These are phyloP conservation scores for Kodamaea derodonti DNA, from an alignment of 1,139 yeast genomes.

Conservation along the genomic window DNA sequence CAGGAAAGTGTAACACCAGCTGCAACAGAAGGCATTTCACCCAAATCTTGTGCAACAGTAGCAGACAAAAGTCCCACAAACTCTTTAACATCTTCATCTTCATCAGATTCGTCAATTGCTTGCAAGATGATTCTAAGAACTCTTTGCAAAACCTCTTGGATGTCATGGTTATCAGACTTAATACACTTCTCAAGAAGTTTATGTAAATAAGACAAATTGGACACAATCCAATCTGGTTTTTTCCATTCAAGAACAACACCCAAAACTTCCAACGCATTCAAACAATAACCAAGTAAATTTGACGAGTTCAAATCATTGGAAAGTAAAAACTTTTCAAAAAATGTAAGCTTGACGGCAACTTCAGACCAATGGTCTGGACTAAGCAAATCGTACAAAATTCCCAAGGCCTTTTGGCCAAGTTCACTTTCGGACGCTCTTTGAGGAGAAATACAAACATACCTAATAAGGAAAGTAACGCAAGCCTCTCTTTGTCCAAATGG, in stretches of 20 bases:
- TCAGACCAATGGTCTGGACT: slow-evolving; percentile 82
- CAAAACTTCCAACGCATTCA: slow-evolving; percentile 88
- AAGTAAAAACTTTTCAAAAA: slow-evolving; percentile 81
- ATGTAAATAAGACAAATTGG: slow-evolving; percentile 65
- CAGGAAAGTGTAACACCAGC: slow-evolving; percentile 88
- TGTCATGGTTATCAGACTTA: slow-evolving; percentile 78
- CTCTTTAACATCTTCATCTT: slow-evolving; percentile 55
- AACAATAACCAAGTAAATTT: slow-evolving; percentile 65
- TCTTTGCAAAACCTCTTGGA: slow-evolving; percentile 76
- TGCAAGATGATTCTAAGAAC: slow-evolving; percentile 64
- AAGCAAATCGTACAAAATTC: slow-evolving; percentile 67
- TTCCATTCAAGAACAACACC: slow-evolving; percentile 83
- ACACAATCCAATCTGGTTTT: slow-evolving; percentile 69
- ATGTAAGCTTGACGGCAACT: slow-evolving; percentile 75
- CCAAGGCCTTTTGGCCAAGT: slow-evolving; percentile 75
- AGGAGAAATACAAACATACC: slow-evolving; percentile 85
- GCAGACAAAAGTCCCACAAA: slow-evolving; percentile 61
- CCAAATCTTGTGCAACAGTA: slow-evolving; percentile 79
- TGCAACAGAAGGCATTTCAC: slow-evolving; percentile 77
- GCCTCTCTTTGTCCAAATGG: slow-evolving; percentile 86
- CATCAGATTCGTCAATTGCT: slow-evolving; percentile 54
- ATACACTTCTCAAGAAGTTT: slow-evolving; percentile 77
- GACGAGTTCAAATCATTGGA: slow-evolving; percentile 70
- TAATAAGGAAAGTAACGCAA: slow-evolving; percentile 82
- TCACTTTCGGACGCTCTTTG: slow-evolving; percentile 83